A percentile compares a stretch with the other conserved stretches of the same genome.
These are phyloP conservation scores for Penicillium griseofulvum DNA, from an alignment of 2,329 filamentous ascomycete species.

Conservation along the genomic window DNA sequence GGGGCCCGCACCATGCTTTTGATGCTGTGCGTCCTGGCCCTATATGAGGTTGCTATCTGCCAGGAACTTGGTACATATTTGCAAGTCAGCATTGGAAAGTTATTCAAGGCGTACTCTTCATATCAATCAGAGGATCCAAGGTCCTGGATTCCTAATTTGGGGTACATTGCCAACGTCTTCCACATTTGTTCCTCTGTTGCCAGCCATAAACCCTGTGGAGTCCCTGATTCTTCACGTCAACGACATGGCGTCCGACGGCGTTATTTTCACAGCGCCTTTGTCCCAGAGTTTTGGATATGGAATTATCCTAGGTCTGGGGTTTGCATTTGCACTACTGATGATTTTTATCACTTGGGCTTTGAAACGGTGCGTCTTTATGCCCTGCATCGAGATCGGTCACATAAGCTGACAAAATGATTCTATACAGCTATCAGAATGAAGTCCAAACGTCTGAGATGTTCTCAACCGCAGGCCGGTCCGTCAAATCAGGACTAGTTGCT, in stretches of 20 bases:
- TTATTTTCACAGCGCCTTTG: constrained; percentile 34
- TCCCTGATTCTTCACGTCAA: background rate
- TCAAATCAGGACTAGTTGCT: constrained; percentile 84
- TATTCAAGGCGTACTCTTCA: background rate
- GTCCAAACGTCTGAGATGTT: constrained; percentile 91
- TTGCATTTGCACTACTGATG: constrained; percentile 72
- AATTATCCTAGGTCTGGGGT: constrained; percentile 71
- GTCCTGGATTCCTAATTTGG: background rate
- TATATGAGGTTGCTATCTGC: constrained; percentile 2
- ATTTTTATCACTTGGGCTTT: constrained; percentile 69
- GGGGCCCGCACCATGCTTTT: background rate
- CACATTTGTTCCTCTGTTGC: background rate
- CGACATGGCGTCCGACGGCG: constrained; percentile 19
- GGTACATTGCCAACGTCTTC: background rate
- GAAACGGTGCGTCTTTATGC: constrained; percentile 49
- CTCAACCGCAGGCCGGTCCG: constrained; percentile 79
- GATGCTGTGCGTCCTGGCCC: background rate
- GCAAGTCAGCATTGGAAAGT: background rate
- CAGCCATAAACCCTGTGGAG: background rate
- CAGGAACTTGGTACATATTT: background rate
- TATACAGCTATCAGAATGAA: constrained; percentile 61
- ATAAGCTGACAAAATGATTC: background rate
- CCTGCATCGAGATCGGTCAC: background rate
- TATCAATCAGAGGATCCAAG: background rate
- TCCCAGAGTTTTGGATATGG: constrained; percentile 71